Evolutionary conservation across 148 eudicot genomes (phyloP).

Genomic region (Diospyros lotus): DNA sequence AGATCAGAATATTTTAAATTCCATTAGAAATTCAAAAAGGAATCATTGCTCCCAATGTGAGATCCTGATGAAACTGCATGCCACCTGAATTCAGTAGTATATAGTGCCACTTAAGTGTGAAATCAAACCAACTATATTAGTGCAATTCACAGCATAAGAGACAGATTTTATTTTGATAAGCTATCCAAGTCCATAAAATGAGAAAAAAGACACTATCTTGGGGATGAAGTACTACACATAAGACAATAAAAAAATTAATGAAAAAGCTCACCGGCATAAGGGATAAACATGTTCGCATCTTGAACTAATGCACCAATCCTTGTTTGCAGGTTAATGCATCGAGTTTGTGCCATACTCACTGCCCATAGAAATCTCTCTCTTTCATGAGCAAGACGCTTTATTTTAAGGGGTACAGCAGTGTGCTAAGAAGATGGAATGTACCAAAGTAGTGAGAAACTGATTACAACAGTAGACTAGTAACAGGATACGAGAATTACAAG

Average conservation of each 20-base stretch:
- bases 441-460: constrained; percentile 1
- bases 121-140: neutral
- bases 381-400: constrained; percentile 85
- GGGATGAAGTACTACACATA: neutral
- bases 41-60: neutral
- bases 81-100: neutral
- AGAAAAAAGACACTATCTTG: neutral
- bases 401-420: constrained; percentile 83
- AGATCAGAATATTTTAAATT: neutral
- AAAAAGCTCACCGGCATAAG: constrained; percentile 85
- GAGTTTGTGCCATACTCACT: constrained; percentile 79
- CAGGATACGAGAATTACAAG: neutral
- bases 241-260: neutral
- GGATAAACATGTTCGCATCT: constrained; percentile 83
- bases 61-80: neutral
- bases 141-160: neutral
- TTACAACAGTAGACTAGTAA: constrained; percentile 1
- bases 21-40: neutral
- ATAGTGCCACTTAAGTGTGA: neutral
- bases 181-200: neutral
- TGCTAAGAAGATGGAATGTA: constrained; percentile 44
- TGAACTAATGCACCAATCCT: constrained; percentile 85
- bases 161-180: neutral
- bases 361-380: constrained; percentile 95
- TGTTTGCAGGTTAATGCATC: constrained; percentile 66